Conservation (phyloP, 192 early-diverging fungal genomes). For the Entophlyctis luteolus region DNA sequence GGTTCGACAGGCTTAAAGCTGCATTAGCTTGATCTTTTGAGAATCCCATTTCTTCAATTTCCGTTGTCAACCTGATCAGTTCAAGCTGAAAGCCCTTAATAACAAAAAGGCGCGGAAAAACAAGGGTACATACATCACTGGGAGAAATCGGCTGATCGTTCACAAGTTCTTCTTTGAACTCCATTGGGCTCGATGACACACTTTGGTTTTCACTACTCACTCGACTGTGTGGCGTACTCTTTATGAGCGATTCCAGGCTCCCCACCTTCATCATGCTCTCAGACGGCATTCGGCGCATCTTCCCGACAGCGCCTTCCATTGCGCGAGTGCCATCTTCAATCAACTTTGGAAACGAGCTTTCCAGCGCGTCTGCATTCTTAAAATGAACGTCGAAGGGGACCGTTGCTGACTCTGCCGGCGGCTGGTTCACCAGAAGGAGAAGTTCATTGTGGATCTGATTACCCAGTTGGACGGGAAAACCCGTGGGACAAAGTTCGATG, state of each 20-base stretch:
- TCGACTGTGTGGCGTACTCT: background rate
- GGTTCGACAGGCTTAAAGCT: slow-evolving; percentile 52
- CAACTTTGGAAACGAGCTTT: background rate
- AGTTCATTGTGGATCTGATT: slow-evolving; percentile 23
- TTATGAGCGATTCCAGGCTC: background rate
- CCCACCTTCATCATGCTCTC: slow-evolving; percentile 4
- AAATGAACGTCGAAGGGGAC: background rate
- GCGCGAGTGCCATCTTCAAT: background rate
- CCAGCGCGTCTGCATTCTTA: background rate
- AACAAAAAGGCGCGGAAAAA: background rate
- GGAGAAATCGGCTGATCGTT: slow-evolving; percentile 27
- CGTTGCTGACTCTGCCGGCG: background rate
- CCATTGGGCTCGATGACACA: background rate
- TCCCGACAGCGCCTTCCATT: slow-evolving; percentile 19
- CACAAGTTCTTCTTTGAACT: too few species aligned
- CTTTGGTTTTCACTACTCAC: background rate
- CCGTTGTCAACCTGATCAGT: slow-evolving; percentile 35
- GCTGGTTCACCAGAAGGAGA: background rate
- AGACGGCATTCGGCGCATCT: background rate
- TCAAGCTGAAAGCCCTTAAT: background rate
- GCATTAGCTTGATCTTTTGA: slow-evolving; percentile 53
- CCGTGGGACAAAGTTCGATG: background rate
- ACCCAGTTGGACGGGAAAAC: background rate
- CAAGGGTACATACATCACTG: background rate
- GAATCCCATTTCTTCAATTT: slow-evolving; percentile 72